phyloP scores from a whole-genome alignment of 768 basidiomycete species.

The Pleurotus djamor region DNA sequence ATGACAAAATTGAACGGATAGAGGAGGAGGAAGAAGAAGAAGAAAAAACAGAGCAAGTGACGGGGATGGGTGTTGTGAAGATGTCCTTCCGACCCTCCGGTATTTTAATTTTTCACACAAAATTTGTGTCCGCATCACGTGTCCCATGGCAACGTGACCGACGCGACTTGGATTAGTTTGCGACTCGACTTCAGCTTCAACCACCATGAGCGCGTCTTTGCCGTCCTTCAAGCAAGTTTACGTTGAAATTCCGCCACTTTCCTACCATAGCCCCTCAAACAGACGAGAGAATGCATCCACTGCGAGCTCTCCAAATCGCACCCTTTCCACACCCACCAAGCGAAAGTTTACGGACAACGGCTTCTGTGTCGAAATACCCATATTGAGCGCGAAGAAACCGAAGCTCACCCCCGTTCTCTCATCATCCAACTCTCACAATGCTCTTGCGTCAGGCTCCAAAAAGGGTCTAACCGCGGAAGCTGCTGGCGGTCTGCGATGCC shows the following conservation, averaged over 20 bases:
- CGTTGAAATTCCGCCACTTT: conserved; percentile 58
- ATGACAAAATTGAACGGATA: conserved; percentile 34
- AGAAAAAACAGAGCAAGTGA: background rate
- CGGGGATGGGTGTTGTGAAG: conserved; percentile 4
- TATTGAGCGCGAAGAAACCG: conserved; percentile 27
- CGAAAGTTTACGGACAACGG: conserved; percentile 38
- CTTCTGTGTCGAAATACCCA: conserved; percentile 16
- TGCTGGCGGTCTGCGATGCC: conserved; percentile 56
- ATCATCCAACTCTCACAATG: conserved; percentile 13
- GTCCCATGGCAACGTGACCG: background rate
- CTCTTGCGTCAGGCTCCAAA: background rate
- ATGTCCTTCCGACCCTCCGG: too few relatives aligned
- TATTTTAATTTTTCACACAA: background rate
- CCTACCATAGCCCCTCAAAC: conserved; percentile 20
- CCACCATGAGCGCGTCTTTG: conserved; percentile 24
- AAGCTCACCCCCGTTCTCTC: conserved; percentile 13
- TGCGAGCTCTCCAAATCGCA: too few relatives aligned
- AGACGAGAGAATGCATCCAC: conserved; percentile 9
- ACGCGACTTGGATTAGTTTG: background rate
- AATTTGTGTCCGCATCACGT: background rate
- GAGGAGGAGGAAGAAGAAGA: conserved; percentile 11
- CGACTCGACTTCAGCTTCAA: conserved; percentile 9
- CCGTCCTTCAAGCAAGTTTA: conserved; percentile 41
- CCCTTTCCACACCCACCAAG: conserved; percentile 24
- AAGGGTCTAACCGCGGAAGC: conserved; percentile 16